Evolutionary conservation across 805 yeast species (phyloP), one percentile per base, ranked within the genome.

Genomic region (Yamadazyma sp.): DNA sequence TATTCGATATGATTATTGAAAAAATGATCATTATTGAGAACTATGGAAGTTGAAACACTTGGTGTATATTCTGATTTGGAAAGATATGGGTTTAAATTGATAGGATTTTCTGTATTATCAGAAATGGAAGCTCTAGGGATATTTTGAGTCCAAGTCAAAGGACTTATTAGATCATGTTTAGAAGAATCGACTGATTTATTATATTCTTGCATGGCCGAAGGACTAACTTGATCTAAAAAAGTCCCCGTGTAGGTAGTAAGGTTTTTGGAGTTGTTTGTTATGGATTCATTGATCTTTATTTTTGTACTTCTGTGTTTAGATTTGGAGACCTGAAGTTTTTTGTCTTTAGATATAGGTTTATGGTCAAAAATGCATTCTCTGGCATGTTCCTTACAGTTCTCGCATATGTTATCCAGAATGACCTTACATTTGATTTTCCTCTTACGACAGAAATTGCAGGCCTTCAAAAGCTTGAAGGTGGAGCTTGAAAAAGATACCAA

Each of bases 381-480:
- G 13, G 39, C 30, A 22, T 47, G 45, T 15, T 32, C 34, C 27
- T 38, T 38, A 32, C 53, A 50, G 13, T 19, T 39, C 9, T 46
- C 50, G 33, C 55, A 50, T 2, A 34, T 36, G n/a, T 30, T 30
- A 14, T 33, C 35, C 3, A 16, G 12, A 3, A 29, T 18, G 1
- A 40, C 36, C 8, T 36, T 44, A 30, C 55, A 50, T 35, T 47
- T 47, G 4, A 45, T 44, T 36, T 50, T 50, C 10, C 53, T 27
- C 26, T 41, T 45, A 15, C 53, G 19, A 35, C 53, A 50, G 23
- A 43, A 42, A 23, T 41, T 49, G 30, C 55, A 50, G 1, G 55
- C 55, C 30, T 45, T 45, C 8, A 50, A 23, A 9, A 50, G 29
- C 34, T 50, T 49, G 26, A 42, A 42, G 2, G 47, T 31, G 15